Evolutionary conservation across 129 eudicot species (phyloP).

Genomic region (Scalesia atractyloides): DNA sequence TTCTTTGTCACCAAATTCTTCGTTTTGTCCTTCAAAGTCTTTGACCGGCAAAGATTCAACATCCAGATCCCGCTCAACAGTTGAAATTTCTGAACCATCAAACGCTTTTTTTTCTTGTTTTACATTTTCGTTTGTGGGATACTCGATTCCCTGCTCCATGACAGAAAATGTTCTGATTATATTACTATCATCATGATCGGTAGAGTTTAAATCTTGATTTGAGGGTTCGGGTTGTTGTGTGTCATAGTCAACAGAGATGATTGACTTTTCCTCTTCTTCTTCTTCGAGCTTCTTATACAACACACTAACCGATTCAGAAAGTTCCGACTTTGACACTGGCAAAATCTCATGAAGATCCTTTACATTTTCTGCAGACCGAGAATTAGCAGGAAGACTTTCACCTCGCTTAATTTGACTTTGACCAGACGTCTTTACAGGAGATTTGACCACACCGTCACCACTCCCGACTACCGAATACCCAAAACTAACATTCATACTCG

Average conservation of each 20-base stretch:
- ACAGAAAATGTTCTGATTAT: conserved; percentile 42
- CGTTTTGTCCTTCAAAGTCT: conserved; percentile 27
- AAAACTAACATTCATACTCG: conserved; percentile 82
- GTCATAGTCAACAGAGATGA: no score
- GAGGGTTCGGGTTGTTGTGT: conserved; percentile 30
- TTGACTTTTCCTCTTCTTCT: conserved; percentile 30
- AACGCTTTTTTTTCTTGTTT: conserved; percentile 24
- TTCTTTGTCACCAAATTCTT: conserved; percentile 52
- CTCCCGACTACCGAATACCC: conserved; percentile 58
- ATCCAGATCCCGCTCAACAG: neutral
- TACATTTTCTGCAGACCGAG: conserved; percentile 56
- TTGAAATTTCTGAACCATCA: conserved; percentile 28
- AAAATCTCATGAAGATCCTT: conserved; percentile 94
- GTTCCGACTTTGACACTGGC: conserved; percentile 52
- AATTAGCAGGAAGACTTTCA: conserved; percentile 60
- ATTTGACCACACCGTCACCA: conserved; percentile 25
- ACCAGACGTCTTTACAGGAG: conserved; percentile 32
- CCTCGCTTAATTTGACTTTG: conserved; percentile 45
- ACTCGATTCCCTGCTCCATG: conserved; percentile 53
- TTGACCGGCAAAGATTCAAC: conserved; percentile 20
- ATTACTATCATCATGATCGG: conserved; percentile 33
- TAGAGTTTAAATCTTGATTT: conserved; percentile 20
- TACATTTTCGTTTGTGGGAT: conserved; percentile 34
- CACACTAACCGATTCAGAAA: conserved; percentile 56
- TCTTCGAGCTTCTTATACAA: conserved; percentile 70